These are phyloP conservation scores for Zoysia matrella DNA, from an alignment of 202 grass and related monocot species.

Conservation along the genomic window DNA sequence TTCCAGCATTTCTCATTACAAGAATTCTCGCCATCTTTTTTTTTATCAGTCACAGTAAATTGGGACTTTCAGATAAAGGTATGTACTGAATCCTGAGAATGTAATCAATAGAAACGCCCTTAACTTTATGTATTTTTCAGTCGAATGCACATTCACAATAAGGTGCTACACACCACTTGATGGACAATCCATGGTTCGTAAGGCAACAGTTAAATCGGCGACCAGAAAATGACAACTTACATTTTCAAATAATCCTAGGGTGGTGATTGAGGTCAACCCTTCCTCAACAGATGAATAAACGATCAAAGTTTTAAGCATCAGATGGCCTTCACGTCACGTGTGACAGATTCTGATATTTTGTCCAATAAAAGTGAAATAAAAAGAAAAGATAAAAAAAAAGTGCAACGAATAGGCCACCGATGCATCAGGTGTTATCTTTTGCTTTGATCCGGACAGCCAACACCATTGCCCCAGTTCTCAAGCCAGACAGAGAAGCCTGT, in stretches of 20 bases:
- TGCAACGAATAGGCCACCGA: not conserved
- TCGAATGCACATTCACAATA: no score
- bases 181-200: no score
- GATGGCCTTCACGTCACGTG: not conserved
- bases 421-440: constrained; percentile 40
- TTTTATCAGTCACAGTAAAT: no score
- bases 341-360: constrained; percentile 15
- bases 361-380: not conserved
- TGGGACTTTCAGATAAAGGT: no score
- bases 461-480: constrained; percentile 33
- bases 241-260: constrained; percentile 25
- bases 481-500: constrained; percentile 64
- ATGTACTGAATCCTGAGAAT: no score
- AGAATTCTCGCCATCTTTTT: no score
- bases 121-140: no score
- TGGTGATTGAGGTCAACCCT: not conserved
- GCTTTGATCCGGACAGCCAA: constrained; percentile 21
- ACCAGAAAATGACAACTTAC: constrained; percentile 33
- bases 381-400: not conserved
- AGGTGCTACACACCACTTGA: no score
- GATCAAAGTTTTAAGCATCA: constrained; percentile 24
- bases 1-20: no score
- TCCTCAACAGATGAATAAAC: not conserved
- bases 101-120: no score
- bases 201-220: not conserved